Conservation (phyloP, 768 basidiomycete species). For the Auricularia sp. region DNA sequence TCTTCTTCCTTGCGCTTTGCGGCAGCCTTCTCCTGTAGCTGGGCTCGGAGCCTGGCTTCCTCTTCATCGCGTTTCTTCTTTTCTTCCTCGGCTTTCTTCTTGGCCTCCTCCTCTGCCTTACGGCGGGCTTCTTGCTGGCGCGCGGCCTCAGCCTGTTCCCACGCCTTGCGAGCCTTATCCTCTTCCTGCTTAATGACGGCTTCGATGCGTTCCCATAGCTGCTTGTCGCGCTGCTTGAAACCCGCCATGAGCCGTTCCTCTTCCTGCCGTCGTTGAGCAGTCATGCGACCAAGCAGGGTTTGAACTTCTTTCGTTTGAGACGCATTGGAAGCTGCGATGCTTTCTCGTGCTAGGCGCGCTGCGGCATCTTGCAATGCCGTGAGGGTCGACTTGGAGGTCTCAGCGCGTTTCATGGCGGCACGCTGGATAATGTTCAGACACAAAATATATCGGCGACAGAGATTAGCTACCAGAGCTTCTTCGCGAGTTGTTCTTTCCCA, state of each 20-base stretch:
- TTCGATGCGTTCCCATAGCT: slow-evolving; percentile 52
- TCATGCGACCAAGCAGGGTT: slow-evolving; percentile 31
- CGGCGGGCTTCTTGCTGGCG: slow-evolving; percentile 24
- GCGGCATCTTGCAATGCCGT: slow-evolving; percentile 4
- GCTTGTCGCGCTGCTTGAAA: slow-evolving; percentile 37
- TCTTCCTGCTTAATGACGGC: slow-evolving; percentile 52
- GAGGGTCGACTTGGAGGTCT: slow-evolving; percentile 14
- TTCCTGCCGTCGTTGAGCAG: slow-evolving; percentile 35
- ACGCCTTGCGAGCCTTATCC: slow-evolving; percentile 34
- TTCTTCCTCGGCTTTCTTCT: slow-evolving; percentile 30
- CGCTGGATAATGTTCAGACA: slow-evolving; percentile 11
- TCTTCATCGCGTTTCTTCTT: slow-evolving; percentile 39
- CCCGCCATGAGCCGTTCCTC: slow-evolving; percentile 33
- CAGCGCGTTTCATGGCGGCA: slow-evolving; percentile 17
- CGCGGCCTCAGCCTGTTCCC: slow-evolving; percentile 39
- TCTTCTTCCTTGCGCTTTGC: slow-evolving; percentile 33
- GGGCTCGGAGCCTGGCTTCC: slow-evolving; percentile 26
- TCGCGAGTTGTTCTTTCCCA: slow-evolving; percentile 39
- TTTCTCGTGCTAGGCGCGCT: slow-evolving; percentile 22
- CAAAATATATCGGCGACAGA: background rate
- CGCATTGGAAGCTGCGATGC: slow-evolving; percentile 26
- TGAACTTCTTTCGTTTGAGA: slow-evolving; percentile 47
- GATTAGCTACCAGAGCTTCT: slow-evolving; percentile 34
- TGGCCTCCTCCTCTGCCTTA: slow-evolving; percentile 37
- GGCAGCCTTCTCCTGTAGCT: slow-evolving; percentile 33